Evolutionary conservation across 2,329 filamentous ascomycete genomes (phyloP).

Genomic region (Colletotrichum echinochloae): DNA sequence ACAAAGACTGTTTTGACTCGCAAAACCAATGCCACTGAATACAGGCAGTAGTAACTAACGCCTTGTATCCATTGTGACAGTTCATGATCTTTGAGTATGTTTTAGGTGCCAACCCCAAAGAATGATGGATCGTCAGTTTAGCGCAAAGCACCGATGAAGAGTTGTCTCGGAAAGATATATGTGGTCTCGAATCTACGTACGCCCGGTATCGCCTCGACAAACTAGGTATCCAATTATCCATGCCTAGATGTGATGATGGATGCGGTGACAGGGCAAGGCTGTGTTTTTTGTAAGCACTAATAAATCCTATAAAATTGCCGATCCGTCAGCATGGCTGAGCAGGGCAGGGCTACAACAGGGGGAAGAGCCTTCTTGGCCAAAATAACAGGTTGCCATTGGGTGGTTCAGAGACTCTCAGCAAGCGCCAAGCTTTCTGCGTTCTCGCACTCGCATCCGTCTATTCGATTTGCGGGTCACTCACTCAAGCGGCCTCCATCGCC

Average conservation of each 20-base stretch:
- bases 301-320: background rate
- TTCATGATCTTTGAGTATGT: too few species aligned
- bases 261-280: too few species aligned
- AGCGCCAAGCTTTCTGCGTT: background rate
- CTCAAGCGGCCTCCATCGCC: conserved; percentile 1
- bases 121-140: too few species aligned
- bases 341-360: background rate
- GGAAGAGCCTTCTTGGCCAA: background rate
- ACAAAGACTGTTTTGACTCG: background rate
- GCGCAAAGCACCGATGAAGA: too few species aligned
- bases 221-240: background rate
- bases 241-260: background rate
- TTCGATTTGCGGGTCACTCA: background rate
- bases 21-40: background rate
- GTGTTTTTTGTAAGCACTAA: too few species aligned
- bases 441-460: conserved; percentile 16
- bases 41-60: too few species aligned
- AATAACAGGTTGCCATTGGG: background rate
- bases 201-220: too few species aligned
- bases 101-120: too few species aligned
- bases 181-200: too few species aligned
- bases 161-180: too few species aligned
- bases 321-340: conserved; percentile 1
- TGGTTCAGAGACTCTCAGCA: accelerated
- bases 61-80: too few species aligned